Base-by-base conservation (phyloP, 2,329 filamentous ascomycete species). In the Aspergillus sp. region DNA sequence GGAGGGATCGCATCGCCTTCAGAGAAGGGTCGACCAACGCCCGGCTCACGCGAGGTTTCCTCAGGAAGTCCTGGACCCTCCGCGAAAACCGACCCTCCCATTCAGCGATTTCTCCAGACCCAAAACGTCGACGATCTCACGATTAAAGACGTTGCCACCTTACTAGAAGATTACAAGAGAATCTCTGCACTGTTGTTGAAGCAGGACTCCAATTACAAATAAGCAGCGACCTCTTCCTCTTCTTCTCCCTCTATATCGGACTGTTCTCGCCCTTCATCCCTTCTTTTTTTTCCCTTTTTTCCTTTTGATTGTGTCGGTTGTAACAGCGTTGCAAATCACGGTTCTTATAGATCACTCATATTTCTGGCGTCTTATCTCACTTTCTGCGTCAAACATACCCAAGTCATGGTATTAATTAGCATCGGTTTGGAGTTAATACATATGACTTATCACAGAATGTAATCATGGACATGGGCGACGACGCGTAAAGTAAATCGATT, bases 161-260 rank as follows among this genome's bases (percentile, higher is more conserved):
- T 94, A 52, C 75, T 94, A 22, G 82, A 85, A 57, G 90, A 94
- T 73, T 94, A 94, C 69, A 85, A 90, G 67, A 81, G 90, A 55
- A 76, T 94, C 51, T 90, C 89, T 0, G 81, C 81, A 29, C 85
- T 84, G 9, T 73, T 93, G 58, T 86, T 85, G 67, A 85, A 87
- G 51, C 58, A 65, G 29, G 54, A 54, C 20, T 55, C 60, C 9
- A 62, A 55, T 14, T 60, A 63, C 54, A 62, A 63, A 54, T 70
- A 56, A 58, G 52, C n/a, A 14, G 6, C 42, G 5, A 49, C 49
- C 50, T 50, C n/a, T 14, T 53, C 10, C 47, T 49, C 12, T 14
- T 53, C 10, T 47, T 49, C 14, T 6, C 31, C 16, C 3, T 47
- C 52, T 26, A 31, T 18, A 36, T 20, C 32, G 18, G 16, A 32